Percentiles rank a stretch among this genome's conserved stretches.
Evolutionary conservation across 176 grass and related monocot genomes (phyloP).

Genomic region (Coix lacrymajobi): DNA sequence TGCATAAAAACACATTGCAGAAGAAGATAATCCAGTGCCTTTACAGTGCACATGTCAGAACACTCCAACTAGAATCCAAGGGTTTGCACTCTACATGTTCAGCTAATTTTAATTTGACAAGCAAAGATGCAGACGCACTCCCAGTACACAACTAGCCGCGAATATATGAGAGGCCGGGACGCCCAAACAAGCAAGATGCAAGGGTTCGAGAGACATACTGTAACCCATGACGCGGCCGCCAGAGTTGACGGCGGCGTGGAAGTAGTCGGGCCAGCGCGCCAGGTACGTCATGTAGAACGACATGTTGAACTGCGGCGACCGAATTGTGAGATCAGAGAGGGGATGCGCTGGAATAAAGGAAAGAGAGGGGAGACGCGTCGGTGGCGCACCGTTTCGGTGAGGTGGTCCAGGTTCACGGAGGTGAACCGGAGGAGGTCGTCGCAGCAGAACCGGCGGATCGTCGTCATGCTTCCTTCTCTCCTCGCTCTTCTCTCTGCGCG

Average conservation of each 20-base stretch:
- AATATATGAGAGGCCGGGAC: not conserved
- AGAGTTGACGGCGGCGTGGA: conserved; percentile 67
- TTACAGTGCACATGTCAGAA: not conserved
- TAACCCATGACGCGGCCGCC: conserved; percentile 93
- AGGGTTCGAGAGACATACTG: conserved; percentile 37
- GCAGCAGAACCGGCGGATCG: conserved; percentile 94
- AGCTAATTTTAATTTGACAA: not conserved
- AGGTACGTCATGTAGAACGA: conserved; percentile 99
- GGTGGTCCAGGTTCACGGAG: conserved; percentile 91
- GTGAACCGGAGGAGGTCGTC: conserved; percentile 90
- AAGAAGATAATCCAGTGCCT: not conserved
- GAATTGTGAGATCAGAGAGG: not conserved
- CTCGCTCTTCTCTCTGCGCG: not conserved
- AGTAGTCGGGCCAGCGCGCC: conserved; percentile 97
- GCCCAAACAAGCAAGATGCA: not conserved
- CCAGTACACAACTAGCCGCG: not conserved
- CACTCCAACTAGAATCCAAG: not conserved
- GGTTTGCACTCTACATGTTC: not conserved
- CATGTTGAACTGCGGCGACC: conserved; percentile 79
- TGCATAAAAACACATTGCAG: not conserved
- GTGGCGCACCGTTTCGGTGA: conserved; percentile 69
- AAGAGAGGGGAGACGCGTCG: not conserved
- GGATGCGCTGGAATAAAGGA: not conserved
- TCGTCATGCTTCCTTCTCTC: conserved; percentile 49
- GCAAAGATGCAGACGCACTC: not conserved